Evolutionary conservation across 202 grass and related monocot species (phyloP), one percentile per base, ranked within the genome.

Genomic region (Hordeum pubiflorum): DNA sequence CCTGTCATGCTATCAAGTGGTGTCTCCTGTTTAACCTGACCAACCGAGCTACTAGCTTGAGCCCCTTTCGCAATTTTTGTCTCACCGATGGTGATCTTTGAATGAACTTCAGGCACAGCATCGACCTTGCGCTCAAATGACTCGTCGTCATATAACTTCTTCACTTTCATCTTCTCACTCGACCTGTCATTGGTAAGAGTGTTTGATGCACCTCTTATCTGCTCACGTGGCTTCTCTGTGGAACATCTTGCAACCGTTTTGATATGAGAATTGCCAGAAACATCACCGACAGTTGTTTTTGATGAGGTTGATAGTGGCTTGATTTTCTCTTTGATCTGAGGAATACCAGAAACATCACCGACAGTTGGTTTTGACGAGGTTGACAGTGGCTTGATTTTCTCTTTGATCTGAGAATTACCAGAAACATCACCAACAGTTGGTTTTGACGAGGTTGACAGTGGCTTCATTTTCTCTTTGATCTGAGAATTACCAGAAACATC

Each of bases 91-190:
- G 18, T 79, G 60, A 60, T 75, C 32, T 89, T 79, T 73, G 83
- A 79, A 23, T 77, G 87, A 69, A 54, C 37, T 69, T 77, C 40
- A 67, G 73, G 65, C 43, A 74, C 37, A n/a, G 22, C 31, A 43
- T 79, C 60, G 32, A 78, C 60, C 83, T 82, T 86, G 63, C n/a
- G n/a, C 59, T 68, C 87, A 82, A 61, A 86, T 79, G 83, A 54
- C 75, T 43, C 75, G 60, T 77, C 58, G n/a, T 50, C 69, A 50
- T 72, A 4, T 52, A 72, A 10, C 8, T 52, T 72, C 24, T 48
- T 50, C 43, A 29, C 40, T 29, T 31, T 50, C 69, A 50, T 72
- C 69, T 72, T 72, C 43, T 72, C 69, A 32, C 48, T 80, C 74
- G 48, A 29, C 55, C 60, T 80, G 84, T 63, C 34, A 83, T 57